Evolutionary conservation across 306 rosid species (phyloP).

Genomic region (Spatholobus suberectus): DNA sequence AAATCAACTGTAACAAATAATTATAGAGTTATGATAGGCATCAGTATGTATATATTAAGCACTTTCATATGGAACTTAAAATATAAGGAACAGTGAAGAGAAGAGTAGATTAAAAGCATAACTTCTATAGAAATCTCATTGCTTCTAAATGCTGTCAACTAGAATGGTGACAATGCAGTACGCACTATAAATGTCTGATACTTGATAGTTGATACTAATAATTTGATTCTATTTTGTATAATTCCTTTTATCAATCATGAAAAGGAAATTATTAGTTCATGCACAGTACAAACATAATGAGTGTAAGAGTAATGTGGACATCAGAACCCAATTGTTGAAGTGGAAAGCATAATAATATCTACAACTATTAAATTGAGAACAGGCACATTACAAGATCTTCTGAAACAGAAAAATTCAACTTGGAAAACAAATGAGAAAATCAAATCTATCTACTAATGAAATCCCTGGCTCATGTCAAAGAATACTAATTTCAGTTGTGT

Average conservation of each 20-base stretch:
- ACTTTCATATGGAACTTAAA: not conserved
- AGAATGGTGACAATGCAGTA: constrained; percentile 13
- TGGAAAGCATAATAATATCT: constrained; percentile 35
- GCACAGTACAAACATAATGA: constrained; percentile 32
- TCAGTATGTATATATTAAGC: not conserved
- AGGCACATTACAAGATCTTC: constrained; percentile 7
- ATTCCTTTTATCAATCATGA: constrained; percentile 38
- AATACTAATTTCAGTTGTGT: constrained; percentile 31
- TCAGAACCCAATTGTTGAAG: constrained; percentile 31
- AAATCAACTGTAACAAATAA: constrained; percentile 21
- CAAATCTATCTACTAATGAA: constrained; percentile 2
- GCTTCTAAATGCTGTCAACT: constrained; percentile 25
- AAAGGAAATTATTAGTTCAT: constrained; percentile 25
- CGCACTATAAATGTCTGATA: constrained; percentile 28
- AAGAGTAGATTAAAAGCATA: constrained; percentile 21
- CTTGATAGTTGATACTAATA: constrained; percentile 31
- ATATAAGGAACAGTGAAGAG: not conserved
- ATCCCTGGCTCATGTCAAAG: constrained; percentile 4
- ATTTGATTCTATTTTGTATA: constrained; percentile 32
- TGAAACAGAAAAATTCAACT: not conserved
- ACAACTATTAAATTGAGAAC: constrained; percentile 24
- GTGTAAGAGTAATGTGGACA: constrained; percentile 32
- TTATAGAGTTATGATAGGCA: constrained; percentile 28
- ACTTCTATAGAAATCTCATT: constrained; percentile 28
- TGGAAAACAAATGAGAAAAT: constrained; percentile 4